Conservation (phyloP, 768 basidiomycete species). For the Termitomyces heimii region DNA sequence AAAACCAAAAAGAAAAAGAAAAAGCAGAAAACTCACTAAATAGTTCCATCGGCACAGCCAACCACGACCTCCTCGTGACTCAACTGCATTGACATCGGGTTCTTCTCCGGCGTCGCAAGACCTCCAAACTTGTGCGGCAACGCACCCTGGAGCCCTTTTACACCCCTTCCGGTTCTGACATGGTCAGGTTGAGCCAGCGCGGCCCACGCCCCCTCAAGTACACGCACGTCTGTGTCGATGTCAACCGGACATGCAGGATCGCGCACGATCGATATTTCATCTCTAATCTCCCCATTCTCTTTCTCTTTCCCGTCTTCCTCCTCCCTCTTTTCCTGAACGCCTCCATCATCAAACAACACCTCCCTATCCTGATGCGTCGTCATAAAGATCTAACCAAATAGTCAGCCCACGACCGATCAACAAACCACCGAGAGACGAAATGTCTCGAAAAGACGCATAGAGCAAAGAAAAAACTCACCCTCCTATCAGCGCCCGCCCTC, state of each 20-base stretch:
- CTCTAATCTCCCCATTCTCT: constrained; percentile 1
- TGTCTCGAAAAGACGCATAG: neutral
- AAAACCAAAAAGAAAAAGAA: constrained; percentile 4
- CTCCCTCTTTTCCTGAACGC: constrained; percentile 17
- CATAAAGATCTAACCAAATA: constrained; percentile 58
- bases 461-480: constrained; percentile 42
- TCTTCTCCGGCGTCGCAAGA: constrained; percentile 84
- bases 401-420: neutral
- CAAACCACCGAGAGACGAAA: constrained; percentile 1
- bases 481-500: constrained; percentile 72
- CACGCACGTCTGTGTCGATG: constrained; percentile 59
- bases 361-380: constrained; percentile 72
- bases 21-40: constrained; percentile 59
- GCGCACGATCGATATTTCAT: constrained; percentile 11
- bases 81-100: constrained; percentile 91
- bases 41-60: constrained; percentile 86
- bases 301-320: constrained; percentile 15
- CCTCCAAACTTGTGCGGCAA: constrained; percentile 70
- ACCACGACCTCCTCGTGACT: constrained; percentile 90
- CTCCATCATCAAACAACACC: constrained; percentile 12
- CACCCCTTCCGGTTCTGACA: constrained; percentile 25
- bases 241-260: constrained; percentile 37
- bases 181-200: constrained; percentile 30
- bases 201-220: constrained; percentile 72
- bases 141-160: constrained; percentile 56